Conservation (phyloP, 352 stramenopile genomes). For the Globisporangium emineosum region DNA sequence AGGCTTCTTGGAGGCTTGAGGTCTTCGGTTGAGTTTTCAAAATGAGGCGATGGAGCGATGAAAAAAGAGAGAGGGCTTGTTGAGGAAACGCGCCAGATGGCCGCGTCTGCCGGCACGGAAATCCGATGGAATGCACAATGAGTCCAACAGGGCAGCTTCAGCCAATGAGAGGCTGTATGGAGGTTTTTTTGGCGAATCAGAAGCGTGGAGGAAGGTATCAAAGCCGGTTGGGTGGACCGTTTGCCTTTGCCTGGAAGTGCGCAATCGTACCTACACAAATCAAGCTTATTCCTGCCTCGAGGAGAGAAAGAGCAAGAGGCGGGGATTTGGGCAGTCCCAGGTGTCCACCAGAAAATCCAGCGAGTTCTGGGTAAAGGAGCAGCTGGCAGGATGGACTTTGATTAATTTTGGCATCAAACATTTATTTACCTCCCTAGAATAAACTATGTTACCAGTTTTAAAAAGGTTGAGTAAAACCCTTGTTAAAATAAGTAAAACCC, state of each 20-base stretch:
- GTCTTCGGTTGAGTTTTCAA: slow-evolving; percentile 7
- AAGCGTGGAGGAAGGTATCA: not conserved
- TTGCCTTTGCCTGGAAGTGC: not conserved
- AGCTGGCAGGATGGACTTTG: not conserved
- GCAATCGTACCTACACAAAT: not conserved
- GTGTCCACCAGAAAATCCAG: not conserved
- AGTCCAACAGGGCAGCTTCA: not conserved
- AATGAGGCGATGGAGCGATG: slow-evolving; percentile 18
- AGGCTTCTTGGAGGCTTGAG: slow-evolving; percentile 4
- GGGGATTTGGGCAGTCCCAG: not conserved
- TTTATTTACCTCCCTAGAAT: too few species aligned
- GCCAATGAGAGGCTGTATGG: too few species aligned
- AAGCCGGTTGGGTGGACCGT: not conserved
- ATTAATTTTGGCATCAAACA: not conserved
- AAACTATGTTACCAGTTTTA: too few species aligned
- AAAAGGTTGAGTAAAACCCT: too few species aligned
- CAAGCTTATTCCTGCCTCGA: not conserved
- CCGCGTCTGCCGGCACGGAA: too few species aligned
- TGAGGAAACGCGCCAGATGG: not conserved
- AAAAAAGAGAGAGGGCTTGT: not conserved
- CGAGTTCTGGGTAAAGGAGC: not conserved
- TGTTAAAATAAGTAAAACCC: too few species aligned
- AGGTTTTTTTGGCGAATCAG: not conserved
- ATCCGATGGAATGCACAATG: not conserved
- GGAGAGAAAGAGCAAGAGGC: not conserved